Evolutionary conservation across 805 yeast genomes (phyloP), one percentile per base, ranked within the genome.

Genomic region (Scheffersomyces amazonensis): DNA sequence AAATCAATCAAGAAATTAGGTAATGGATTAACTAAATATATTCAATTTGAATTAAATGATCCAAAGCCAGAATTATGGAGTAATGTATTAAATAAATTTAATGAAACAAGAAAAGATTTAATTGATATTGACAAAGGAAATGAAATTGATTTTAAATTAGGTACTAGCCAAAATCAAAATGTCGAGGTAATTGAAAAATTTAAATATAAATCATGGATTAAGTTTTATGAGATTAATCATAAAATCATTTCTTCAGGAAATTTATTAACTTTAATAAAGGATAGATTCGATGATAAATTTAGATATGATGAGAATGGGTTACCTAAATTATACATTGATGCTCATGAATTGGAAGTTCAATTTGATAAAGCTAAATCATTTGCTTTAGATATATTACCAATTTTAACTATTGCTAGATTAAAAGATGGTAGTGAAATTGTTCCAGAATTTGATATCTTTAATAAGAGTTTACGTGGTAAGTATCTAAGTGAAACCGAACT

Each of bases 231-330:
- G 8, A 67, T 76, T 18, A 69, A 84, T 32, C 81, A 74, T 48
- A 84, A 83, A 39, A 73, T 76, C 47, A 60, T 86, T 34, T 73
- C 78, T 20, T 83, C 78, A 42, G 96, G 86, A 37, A 78, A 75
- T 16, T 76, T 86, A 6, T 68, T 83, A 2, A 66, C 71, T 37
- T 71, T 87, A 18, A 61, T 91, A 54, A 80, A 87, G 54, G 95
- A 87, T 42, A 68, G 78, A 41, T 91, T 93, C 64, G 97, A 91
- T 50, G 87, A 81, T 40, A 68, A 62, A 31, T 91, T 93, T 66
- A 73, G 91, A 49, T 93, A 85, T 56, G 96, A 89, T 57, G 81
- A 75, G 24, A 75, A 81, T 43, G 95, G 90, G 2, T 61, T 87
- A 20, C 99, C 99, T 11, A 74, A 80, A 27, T 69, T 90, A 22